Evolutionary conservation across 2,329 filamentous ascomycete genomes (phyloP).

Genomic region (Aphanocladium album): DNA sequence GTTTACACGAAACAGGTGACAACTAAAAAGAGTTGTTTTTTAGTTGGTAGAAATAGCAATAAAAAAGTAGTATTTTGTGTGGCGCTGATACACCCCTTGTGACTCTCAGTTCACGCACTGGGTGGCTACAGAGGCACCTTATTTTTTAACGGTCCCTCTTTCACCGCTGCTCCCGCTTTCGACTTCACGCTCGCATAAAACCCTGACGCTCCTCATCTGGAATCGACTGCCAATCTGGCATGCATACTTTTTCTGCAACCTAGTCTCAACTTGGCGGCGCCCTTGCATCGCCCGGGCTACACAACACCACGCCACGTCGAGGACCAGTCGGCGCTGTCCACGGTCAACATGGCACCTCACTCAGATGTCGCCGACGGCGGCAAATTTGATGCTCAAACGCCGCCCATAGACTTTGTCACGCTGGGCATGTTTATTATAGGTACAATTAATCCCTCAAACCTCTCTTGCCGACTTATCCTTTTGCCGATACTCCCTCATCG

Average conservation of each 20-base stretch:
- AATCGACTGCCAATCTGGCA: not conserved
- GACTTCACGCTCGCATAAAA: not conserved
- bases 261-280: not conserved
- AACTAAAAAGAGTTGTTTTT: no score
- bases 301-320: not conserved
- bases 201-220: not conserved
- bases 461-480: not conserved
- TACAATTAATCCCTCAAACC: conserved; percentile 31
- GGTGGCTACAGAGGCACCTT: not conserved
- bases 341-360: conserved; percentile 7
- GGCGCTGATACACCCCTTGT: no score
- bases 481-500: not conserved
- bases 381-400: not conserved
- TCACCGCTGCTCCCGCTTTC: not conserved
- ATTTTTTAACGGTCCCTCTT: not conserved
- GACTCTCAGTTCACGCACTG: not conserved
- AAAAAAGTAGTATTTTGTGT: no score
- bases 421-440: conserved; percentile 72
- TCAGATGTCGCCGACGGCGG: not conserved
- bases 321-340: not conserved
- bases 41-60: no score
- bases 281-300: not conserved
- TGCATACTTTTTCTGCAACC: not conserved
- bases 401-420: conserved; percentile 58
- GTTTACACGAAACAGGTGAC: no score